These are phyloP conservation scores for Wickerhamiella parazyma DNA, from an alignment of 805 yeast species.

Conservation along the genomic window DNA sequence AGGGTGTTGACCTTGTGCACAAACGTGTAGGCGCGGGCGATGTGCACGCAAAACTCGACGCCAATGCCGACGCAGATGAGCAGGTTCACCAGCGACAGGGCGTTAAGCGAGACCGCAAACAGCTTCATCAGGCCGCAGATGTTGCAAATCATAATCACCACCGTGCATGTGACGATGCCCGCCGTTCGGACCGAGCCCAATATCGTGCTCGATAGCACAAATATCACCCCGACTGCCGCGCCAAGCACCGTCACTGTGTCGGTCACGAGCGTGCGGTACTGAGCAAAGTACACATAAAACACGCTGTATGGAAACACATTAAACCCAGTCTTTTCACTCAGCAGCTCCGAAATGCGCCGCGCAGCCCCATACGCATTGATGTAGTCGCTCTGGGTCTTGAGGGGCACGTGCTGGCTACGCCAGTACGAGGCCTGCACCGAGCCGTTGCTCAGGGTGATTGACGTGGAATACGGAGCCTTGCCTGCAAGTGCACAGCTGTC, in stretches of 20 bases:
- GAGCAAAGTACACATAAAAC: slow-evolving; percentile 85
- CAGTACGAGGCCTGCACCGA: slow-evolving; percentile 31
- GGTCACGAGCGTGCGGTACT: slow-evolving; percentile 54
- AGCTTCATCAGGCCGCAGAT: slow-evolving; percentile 71
- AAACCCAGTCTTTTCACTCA: slow-evolving; percentile 28
- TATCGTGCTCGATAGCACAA: slow-evolving; percentile 36
- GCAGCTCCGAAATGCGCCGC: slow-evolving; percentile 46
- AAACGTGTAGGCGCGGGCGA: slow-evolving; percentile 61
- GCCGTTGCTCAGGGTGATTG: slow-evolving; percentile 26
- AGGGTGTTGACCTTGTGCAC: slow-evolving; percentile 27
- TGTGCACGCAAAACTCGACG: slow-evolving; percentile 85
- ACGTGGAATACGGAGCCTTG: slow-evolving; percentile 69
- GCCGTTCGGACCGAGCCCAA: slow-evolving; percentile 60
- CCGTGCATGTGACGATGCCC: slow-evolving; percentile 40
- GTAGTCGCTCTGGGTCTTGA: slow-evolving; percentile 72
- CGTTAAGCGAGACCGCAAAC: slow-evolving; percentile 69
- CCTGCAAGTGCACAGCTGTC: slow-evolving; percentile 95
- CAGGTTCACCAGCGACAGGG: slow-evolving; percentile 76
- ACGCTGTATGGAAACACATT: slow-evolving; percentile 83
- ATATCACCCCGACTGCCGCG: slow-evolving; percentile 18
- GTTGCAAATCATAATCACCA: slow-evolving; percentile 50
- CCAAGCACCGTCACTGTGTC: slow-evolving; percentile 41
- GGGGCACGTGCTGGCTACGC: slow-evolving; percentile 65
- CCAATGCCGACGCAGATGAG: slow-evolving; percentile 88
- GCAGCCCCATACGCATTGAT: slow-evolving; percentile 68